Base-by-base conservation (phyloP, 2,329 filamentous ascomycete species). In the Ilyonectria sp. region DNA sequence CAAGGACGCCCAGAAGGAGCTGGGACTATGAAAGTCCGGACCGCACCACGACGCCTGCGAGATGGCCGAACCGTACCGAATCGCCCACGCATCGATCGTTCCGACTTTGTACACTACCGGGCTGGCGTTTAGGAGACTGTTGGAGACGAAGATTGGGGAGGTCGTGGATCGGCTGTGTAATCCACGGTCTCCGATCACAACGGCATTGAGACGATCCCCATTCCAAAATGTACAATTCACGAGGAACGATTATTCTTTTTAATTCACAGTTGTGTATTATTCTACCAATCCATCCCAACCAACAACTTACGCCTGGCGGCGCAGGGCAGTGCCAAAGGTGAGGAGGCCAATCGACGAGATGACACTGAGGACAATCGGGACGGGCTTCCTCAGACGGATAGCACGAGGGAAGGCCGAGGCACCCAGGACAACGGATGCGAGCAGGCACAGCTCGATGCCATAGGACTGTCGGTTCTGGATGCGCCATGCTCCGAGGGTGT, bases 351-450 rank as follows among this genome's bases (percentile, higher is more conserved):
- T 94, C 10, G 90, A 84, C 15, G 95, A 94, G 77, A 98, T 78
- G 54, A 94, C 77, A 77, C 93, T 95, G 77, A 99, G 83, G 11
- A 91, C 89, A 63, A 93, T 86, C 1, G 96, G 95, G 59, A 99
- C 89, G 1, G 94, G 93, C 87, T 98, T 99, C 74, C 88, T 86
- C 47, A 91, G 88, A 80, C 91, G 93, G 77, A 99, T 90, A 5
- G 94, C 96, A 59, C 96, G 89, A 13, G 96, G 96, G 67, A 98
- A 91, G 2, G 93, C 92, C 47, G 93, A 93, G 21, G 94, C 94
- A 47, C 88, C 95, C 40, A 99, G 87, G 29, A 98, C 84, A n/a
- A 94, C 76, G 1, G 94, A 97, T 5, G 96, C 96, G 49, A 98
- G 86, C 10, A 99, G 87, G n/a, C 92, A 93, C 49, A 97, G 85